These are phyloP conservation scores for Microglena sp. DNA, from an alignment of 139 green algal species.

Conservation along the genomic window DNA sequence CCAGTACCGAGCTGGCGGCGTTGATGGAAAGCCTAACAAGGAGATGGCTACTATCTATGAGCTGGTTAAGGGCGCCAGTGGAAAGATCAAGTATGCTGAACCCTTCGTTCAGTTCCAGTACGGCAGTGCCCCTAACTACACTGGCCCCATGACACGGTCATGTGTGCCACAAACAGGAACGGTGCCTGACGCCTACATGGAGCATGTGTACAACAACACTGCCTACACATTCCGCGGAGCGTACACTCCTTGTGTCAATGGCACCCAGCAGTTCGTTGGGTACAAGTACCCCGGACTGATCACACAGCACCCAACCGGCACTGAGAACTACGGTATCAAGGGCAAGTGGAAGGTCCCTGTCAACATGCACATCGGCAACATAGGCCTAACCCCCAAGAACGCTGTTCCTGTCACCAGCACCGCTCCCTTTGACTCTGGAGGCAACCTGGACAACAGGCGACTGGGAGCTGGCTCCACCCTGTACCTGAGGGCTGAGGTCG, in stretches of 20 bases:
- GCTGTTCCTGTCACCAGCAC: slow-evolving; percentile 31
- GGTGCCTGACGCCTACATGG: neutral
- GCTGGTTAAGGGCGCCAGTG: neutral
- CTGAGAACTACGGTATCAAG: slow-evolving; percentile 41
- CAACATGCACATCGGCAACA: slow-evolving; percentile 65
- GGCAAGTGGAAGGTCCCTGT: slow-evolving; percentile 43
- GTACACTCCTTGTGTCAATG: slow-evolving; percentile 25
- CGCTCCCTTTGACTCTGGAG: slow-evolving; percentile 32
- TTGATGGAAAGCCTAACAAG: neutral
- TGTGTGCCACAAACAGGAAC: neutral
- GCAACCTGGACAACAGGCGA: slow-evolving; percentile 58
- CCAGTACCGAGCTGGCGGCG: neutral
- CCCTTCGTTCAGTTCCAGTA: neutral
- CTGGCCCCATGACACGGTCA: neutral
- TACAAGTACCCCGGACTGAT: slow-evolving; percentile 49
- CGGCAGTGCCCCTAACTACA: slow-evolving; percentile 1
- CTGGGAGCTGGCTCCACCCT: slow-evolving; percentile 45
- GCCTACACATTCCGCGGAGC: neutral
- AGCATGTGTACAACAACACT: slow-evolving; percentile 1
- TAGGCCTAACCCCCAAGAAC: slow-evolving; percentile 36
- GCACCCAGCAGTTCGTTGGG: slow-evolving; percentile 30
- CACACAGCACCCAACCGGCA: slow-evolving; percentile 49
- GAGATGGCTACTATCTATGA: neutral
- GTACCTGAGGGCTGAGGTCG: slow-evolving; percentile 55
- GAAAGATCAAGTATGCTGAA: slow-evolving; percentile 2